Evolutionary conservation across 2,329 filamentous ascomycete species (phyloP), one percentile per base, ranked within the genome.

Genomic region (Aspergillus caelatus): DNA sequence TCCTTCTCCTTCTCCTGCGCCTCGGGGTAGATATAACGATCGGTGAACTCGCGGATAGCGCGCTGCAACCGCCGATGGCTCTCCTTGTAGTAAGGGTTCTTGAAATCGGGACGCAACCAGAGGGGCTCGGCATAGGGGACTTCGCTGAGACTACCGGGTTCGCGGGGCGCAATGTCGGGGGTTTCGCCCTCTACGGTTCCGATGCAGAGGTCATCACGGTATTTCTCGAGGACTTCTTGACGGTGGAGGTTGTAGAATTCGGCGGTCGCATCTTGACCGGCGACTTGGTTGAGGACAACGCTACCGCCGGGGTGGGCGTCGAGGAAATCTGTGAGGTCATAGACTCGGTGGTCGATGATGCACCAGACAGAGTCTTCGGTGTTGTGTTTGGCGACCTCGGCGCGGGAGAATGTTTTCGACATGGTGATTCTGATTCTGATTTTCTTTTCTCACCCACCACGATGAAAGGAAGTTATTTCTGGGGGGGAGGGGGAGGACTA

Each of bases 181-280:
- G 85, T 89, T 82, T 96, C 92, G 78, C 88, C 90, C 68, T 88
- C 82, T 74, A 96, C 77, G 16, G 87, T 91, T 72, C 93, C 93
- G 70, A 96, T 85, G 78, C 87, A 90, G 21, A 96, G 85, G 71
- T 86, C 83, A 54, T 84, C 80, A n/a, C 71, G 70, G 83, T 96
- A 96, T 77, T 93, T 93, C 65, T 88, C 82, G 12, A 96, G 85
- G n/a, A 96, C 91, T 79, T 96, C 93, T 70, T 96, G 92, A 30
- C 93, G 85, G 81, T 97, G 93, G 59, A 97, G 88, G 82, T 96
- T 96, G 86, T 96, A 96, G 79, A 96, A 96, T 62, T 90, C 90
- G 41, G 85, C 81, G 2, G 93, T 96, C 57, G 92, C 92, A 74
- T 96, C 93, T 68, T 88, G 85, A 66, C 93, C 93, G 34, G 91